These are phyloP conservation scores for Hygrocybe punicea DNA, from an alignment of 768 basidiomycete genomes.

Conservation along the genomic window DNA sequence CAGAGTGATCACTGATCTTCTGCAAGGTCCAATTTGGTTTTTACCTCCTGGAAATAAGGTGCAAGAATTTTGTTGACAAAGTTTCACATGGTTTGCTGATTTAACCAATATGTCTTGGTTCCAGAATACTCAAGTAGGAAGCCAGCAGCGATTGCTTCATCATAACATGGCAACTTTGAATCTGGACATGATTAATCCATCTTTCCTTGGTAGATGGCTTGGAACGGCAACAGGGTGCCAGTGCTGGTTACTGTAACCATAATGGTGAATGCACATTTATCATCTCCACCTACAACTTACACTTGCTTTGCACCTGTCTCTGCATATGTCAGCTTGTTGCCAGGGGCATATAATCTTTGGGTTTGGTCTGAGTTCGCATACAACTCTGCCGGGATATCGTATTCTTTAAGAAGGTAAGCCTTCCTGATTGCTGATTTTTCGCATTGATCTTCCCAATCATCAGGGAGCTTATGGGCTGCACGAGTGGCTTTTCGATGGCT, in stretches of 20 bases:
- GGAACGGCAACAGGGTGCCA: constrained; percentile 32
- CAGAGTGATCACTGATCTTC: constrained; percentile 27
- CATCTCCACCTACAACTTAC: constrained; percentile 30
- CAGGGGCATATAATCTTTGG: constrained; percentile 27
- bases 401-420: constrained; percentile 26
- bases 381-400: constrained; percentile 28
- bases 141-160: constrained; percentile 17
- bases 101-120: constrained; percentile 28
- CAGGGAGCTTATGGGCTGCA: constrained; percentile 22
- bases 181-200: constrained; percentile 20
- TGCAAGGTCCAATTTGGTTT: constrained; percentile 11
- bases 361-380: constrained; percentile 39
- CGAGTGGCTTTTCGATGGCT: constrained; percentile 15
- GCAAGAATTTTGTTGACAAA: constrained; percentile 24
- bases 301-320: constrained; percentile 17
- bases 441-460: constrained; percentile 16
- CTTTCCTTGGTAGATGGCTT: constrained; percentile 33
- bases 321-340: constrained; percentile 27
- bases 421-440: constrained; percentile 16
- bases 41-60: constrained; percentile 19
- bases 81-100: constrained; percentile 18
- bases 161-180: constrained; percentile 6
- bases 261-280: constrained; percentile 40
- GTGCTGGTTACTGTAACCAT: constrained; percentile 26
- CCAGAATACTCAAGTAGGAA: constrained; percentile 21